Percentiles rank a stretch among this genome's conserved stretches.
Conservation (phyloP, 192 early-diverging fungal genomes). For the Rhizophagus clarus region DNA sequence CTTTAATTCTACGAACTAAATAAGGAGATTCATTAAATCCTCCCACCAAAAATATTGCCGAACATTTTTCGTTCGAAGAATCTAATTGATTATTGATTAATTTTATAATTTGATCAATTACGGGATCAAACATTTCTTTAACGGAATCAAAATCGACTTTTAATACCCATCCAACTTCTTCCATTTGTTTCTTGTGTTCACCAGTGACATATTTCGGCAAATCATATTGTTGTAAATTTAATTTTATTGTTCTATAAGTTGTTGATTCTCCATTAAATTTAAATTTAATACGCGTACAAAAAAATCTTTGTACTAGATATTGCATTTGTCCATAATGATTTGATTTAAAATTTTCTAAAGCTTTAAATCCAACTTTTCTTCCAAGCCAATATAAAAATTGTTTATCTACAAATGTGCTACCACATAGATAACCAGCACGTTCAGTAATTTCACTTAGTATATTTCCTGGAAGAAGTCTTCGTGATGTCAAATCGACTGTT, state of each 20-base stretch:
- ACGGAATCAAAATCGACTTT: conserved; percentile 49
- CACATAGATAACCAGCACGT: conserved; percentile 17
- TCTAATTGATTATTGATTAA: conserved; percentile 55
- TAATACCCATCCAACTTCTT: conserved; percentile 39
- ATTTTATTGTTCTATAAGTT: background rate
- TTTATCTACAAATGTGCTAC: conserved; percentile 10
- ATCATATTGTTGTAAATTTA: conserved; percentile 3
- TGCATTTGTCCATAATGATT: conserved; percentile 22
- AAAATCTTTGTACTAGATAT: conserved; percentile 13
- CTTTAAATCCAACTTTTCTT: conserved; percentile 11
- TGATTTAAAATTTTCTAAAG: conserved; percentile 8
- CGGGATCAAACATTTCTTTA: conserved; percentile 58
- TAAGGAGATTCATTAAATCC: conserved; percentile 59
- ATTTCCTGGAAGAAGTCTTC: conserved; percentile 2
- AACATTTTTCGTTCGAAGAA: conserved; percentile 38
- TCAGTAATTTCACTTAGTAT: conserved; percentile 33
- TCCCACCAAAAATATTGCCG: conserved; percentile 59
- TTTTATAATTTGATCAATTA: conserved; percentile 50
- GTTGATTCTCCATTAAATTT: background rate
- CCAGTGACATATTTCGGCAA: conserved; percentile 28
- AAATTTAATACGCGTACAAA: conserved; percentile 12
- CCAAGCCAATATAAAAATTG: conserved; percentile 13
- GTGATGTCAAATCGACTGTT: conserved; percentile 47
- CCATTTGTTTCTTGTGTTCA: conserved; percentile 34
- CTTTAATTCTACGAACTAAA: conserved; percentile 46